Evolutionary conservation across 1,284 basidiomycete species (phyloP).

Genomic region (Ustilago nuda): DNA sequence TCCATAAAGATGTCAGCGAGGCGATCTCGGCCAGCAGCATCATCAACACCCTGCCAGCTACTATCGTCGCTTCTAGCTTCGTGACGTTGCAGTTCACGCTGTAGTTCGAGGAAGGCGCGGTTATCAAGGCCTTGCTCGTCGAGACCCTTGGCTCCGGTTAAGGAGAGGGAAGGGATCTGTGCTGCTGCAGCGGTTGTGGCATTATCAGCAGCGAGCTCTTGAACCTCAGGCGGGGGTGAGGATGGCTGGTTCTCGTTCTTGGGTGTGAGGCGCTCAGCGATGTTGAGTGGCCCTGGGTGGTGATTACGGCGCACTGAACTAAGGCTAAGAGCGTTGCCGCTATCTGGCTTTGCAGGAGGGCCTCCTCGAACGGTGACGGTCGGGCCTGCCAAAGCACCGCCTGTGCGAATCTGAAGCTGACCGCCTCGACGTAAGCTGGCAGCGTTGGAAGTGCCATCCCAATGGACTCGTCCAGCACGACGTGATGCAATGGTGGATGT

Average conservation of each 20-base stretch:
- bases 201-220: not conserved
- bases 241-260: slow-evolving; percentile 18
- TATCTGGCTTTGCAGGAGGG: slow-evolving; percentile 18
- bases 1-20: slow-evolving; percentile 38
- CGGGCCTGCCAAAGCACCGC: slow-evolving; percentile 42
- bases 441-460: slow-evolving; percentile 49
- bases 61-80: slow-evolving; percentile 48
- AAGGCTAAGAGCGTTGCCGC: slow-evolving; percentile 23
- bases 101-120: slow-evolving; percentile 61
- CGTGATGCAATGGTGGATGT: slow-evolving; percentile 16
- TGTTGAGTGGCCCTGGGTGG: slow-evolving; percentile 64
- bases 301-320: slow-evolving; percentile 51
- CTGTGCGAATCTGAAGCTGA: slow-evolving; percentile 35
- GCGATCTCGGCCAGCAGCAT: slow-evolving; percentile 24
- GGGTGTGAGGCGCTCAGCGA: slow-evolving; percentile 48
- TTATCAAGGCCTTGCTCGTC: slow-evolving; percentile 64
- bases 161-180: slow-evolving; percentile 43
- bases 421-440: slow-evolving; percentile 37
- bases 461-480: slow-evolving; percentile 45
- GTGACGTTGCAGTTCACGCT: slow-evolving; percentile 59
- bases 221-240: not conserved
- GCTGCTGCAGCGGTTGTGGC: slow-evolving; percentile 4
- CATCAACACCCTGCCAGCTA: slow-evolving; percentile 36
- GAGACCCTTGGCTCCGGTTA: slow-evolving; percentile 58
- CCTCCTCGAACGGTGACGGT: slow-evolving; percentile 55